These are phyloP conservation scores for Ascochyta koolunga DNA, from an alignment of 2,329 filamentous ascomycete genomes.

Conservation along the genomic window DNA sequence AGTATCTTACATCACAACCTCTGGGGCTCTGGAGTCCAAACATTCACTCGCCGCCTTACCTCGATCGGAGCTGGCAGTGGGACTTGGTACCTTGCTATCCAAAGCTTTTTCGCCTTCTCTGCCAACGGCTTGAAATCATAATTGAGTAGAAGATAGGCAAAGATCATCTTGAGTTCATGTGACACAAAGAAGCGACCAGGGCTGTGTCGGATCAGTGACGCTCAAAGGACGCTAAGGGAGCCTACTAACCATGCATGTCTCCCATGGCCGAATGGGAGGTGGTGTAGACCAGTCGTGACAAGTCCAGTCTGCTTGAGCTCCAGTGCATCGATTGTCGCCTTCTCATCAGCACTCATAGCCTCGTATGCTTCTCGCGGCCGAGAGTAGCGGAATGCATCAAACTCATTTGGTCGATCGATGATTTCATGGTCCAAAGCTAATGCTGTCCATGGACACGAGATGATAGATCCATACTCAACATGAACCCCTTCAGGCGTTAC, in stretches of 20 bases:
- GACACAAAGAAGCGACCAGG: no score
- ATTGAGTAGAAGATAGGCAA: slow-evolving; percentile 46
- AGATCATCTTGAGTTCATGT: slow-evolving; percentile 41
- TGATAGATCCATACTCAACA: no score
- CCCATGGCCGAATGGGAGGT: slow-evolving; percentile 64
- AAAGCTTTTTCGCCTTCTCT: slow-evolving; percentile 30
- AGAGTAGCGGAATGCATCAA: slow-evolving; percentile 37
- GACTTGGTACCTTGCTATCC: slow-evolving; percentile 13
- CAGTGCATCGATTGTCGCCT: slow-evolving; percentile 22
- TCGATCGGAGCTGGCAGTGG: no score
- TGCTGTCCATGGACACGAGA: no score
- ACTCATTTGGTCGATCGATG: slow-evolving; percentile 43
- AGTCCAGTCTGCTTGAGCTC: slow-evolving; percentile 55
- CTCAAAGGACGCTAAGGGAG: no score
- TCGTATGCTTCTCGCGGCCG: slow-evolving; percentile 28
- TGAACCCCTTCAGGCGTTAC: slow-evolving; percentile 64
- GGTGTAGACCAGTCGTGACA: slow-evolving; percentile 59
- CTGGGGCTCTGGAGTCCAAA: no score
- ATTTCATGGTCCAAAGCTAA: no score
- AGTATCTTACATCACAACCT: no score
- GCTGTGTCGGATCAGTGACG: no score
- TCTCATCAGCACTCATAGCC: slow-evolving; percentile 23
- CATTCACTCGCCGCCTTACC: no score
- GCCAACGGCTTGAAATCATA: slow-evolving; percentile 44
- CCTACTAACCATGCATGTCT: slow-evolving; percentile 50